Evolutionary conservation across 345 rosid genomes (phyloP).

Genomic region (Geranium rotundifolium): DNA sequence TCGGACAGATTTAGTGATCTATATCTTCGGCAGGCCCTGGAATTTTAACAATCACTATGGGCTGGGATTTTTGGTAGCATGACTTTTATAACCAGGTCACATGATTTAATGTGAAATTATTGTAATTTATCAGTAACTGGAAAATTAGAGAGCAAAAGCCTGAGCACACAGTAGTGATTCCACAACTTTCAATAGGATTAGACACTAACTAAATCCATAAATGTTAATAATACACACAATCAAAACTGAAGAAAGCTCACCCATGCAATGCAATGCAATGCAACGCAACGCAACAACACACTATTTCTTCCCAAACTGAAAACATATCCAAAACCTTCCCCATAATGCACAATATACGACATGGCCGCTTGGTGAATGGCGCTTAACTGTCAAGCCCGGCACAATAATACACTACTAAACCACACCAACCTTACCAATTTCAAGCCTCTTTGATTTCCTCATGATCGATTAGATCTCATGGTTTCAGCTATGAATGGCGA

Average conservation of each 20-base stretch:
- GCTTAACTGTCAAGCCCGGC: neutral
- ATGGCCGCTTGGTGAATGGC: too few species aligned
- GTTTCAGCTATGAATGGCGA: constrained; percentile 28
- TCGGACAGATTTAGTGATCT: too few species aligned
- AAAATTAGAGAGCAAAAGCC: neutral
- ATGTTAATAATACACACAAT: too few species aligned
- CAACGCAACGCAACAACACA: neutral
- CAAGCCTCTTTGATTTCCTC: neutral
- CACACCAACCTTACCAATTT: neutral
- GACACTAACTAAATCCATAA: neutral
- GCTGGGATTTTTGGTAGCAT: too few species aligned
- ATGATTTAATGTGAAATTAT: too few species aligned
- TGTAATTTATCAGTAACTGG: too few species aligned
- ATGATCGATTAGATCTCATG: neutral
- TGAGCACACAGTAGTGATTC: neutral
- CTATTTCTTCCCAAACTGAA: too few species aligned
- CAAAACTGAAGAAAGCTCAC: neutral
- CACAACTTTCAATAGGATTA: neutral
- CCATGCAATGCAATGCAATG: neutral
- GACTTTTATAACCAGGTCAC: too few species aligned
- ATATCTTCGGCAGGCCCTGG: too few species aligned
- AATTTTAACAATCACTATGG: too few species aligned
- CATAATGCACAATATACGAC: neutral
- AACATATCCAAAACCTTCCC: neutral
- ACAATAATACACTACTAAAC: neutral